Percentiles rank a stretch among this genome's conserved stretches.
Evolutionary conservation across 495 filamentous ascomycete species (phyloP).

Genomic region (Talaromyces stipitatus): DNA sequence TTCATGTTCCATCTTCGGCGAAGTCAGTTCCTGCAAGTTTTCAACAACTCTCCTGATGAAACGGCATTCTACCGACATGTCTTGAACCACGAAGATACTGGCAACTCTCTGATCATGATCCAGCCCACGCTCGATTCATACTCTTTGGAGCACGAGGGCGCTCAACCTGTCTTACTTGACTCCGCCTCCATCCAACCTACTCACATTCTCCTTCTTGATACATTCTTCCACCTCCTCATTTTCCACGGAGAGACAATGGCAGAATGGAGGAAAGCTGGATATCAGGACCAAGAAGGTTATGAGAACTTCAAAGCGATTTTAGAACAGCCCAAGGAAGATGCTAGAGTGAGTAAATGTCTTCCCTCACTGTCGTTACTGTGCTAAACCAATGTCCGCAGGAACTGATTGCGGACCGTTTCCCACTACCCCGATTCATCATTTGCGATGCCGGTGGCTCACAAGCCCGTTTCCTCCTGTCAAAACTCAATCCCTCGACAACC

Average conservation of each 20-base stretch:
- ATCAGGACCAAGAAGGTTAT: slow-evolving; percentile 97
- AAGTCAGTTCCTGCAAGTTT: slow-evolving; percentile 97
- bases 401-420: slow-evolving; percentile 95
- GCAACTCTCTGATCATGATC: slow-evolving; percentile 97
- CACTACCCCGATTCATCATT: slow-evolving; percentile 95
- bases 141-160: slow-evolving; percentile 87
- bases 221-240: slow-evolving; percentile 99
- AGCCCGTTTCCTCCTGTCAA: slow-evolving; percentile 93
- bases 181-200: slow-evolving; percentile 93
- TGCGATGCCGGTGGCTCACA: slow-evolving; percentile 98
- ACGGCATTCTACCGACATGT: slow-evolving; percentile 98
- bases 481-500: slow-evolving; percentile 98
- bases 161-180: slow-evolving; percentile 86
- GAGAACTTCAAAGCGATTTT: slow-evolving; percentile 89
- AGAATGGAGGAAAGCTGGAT: slow-evolving; percentile 96
- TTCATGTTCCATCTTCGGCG: slow-evolving; percentile 99
- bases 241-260: slow-evolving; percentile 98
- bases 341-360: slow-evolving; percentile 53
- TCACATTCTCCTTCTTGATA: slow-evolving; percentile 91
- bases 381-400: slow-evolving; percentile 50
- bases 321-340: slow-evolving; percentile 96
- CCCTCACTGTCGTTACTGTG: background rate
- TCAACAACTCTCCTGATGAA: slow-evolving; percentile 99
- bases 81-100: slow-evolving; percentile 93
- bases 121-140: slow-evolving; percentile 97